Percentiles rank a stretch among this genome's conserved stretches.
Evolutionary conservation across 2,329 filamentous ascomycete genomes (phyloP).

Genomic region (Mycogone perniciosa): DNA sequence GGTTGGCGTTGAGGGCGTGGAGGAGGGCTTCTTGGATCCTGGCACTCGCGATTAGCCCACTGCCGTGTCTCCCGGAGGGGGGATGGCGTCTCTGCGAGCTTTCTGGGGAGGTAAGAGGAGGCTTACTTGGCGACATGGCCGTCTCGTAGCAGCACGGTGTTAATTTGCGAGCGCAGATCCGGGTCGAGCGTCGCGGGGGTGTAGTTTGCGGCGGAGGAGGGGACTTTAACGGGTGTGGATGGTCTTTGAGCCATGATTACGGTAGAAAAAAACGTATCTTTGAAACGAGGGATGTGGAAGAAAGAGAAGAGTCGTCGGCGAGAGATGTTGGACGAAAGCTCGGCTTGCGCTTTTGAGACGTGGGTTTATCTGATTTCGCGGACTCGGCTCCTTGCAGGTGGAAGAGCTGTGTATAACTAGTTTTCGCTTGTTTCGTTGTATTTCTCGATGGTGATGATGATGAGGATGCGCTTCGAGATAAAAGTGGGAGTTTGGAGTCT

Average conservation of each 20-base stretch:
- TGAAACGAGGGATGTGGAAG: background rate
- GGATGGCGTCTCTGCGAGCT: background rate
- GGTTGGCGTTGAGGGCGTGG: conserved; percentile 53
- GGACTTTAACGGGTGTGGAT: conserved; percentile 55
- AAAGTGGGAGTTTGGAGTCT: no score
- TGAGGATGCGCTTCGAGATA: no score
- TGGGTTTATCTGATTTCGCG: no score
- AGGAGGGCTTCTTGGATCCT: conserved; percentile 61
- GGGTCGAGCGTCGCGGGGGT: conserved; percentile 55
- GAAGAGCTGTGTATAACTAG: no score
- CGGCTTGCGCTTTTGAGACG: background rate
- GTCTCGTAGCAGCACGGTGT: conserved; percentile 50
- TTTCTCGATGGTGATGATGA: no score
- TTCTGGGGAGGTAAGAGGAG: background rate
- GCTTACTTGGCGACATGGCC: conserved; percentile 54
- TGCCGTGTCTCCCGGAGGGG: background rate
- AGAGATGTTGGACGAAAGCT: background rate
- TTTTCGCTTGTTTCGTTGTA: background rate
- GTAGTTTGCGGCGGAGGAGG: conserved; percentile 52
- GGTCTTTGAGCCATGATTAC: conserved; percentile 39
- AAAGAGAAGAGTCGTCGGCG: background rate
- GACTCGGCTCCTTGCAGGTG: no score
- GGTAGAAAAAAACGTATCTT: background rate
- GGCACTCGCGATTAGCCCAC: background rate
- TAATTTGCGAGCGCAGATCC: conserved; percentile 57